A percentile compares a stretch with the other conserved stretches of the same genome.
Evolutionary conservation across 495 filamentous ascomycete genomes (phyloP).

Genomic region (Glonium stellatum): DNA sequence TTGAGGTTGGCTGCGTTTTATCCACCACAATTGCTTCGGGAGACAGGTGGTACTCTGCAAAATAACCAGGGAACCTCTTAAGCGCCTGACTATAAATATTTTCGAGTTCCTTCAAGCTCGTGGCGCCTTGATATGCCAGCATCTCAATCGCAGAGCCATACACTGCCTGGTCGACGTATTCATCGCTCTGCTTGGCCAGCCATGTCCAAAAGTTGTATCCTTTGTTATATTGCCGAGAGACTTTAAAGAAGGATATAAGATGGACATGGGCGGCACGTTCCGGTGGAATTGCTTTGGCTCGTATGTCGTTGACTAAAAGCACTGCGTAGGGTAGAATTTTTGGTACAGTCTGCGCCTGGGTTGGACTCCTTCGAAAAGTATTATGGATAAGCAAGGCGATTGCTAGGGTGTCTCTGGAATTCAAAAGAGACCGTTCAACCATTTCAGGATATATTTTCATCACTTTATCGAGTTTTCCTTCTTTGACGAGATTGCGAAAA

Average conservation of each 20-base stretch:
- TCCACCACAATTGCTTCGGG: constrained; percentile 36
- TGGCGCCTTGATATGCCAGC: constrained; percentile 37
- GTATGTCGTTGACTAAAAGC: constrained; percentile 35
- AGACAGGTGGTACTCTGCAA: constrained; percentile 38
- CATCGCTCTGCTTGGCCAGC: constrained; percentile 35
- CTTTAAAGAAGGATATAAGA: constrained; percentile 42
- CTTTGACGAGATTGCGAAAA: not conserved
- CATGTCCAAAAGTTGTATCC: constrained; percentile 43
- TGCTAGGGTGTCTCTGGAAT: not conserved
- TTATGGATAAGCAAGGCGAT: not conserved
- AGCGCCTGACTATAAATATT: constrained; percentile 38
- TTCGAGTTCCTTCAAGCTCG: constrained; percentile 35
- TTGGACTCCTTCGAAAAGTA: not conserved
- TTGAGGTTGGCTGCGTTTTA: constrained; percentile 22
- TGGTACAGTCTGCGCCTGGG: not conserved
- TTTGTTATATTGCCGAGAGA: constrained; percentile 33
- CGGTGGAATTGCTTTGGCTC: constrained; percentile 30
- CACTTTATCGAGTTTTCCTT: not conserved
- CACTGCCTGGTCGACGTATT: constrained; percentile 33
- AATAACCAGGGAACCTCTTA: constrained; percentile 36
- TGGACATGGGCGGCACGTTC: constrained; percentile 40
- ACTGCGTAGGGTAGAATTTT: constrained; percentile 20
- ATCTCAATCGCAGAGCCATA: constrained; percentile 46
- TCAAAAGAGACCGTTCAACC: not conserved
- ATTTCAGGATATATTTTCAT: not conserved